Base-by-base conservation (phyloP, 2,329 filamentous ascomycete species). In the Sclerotinia minor region DNA sequence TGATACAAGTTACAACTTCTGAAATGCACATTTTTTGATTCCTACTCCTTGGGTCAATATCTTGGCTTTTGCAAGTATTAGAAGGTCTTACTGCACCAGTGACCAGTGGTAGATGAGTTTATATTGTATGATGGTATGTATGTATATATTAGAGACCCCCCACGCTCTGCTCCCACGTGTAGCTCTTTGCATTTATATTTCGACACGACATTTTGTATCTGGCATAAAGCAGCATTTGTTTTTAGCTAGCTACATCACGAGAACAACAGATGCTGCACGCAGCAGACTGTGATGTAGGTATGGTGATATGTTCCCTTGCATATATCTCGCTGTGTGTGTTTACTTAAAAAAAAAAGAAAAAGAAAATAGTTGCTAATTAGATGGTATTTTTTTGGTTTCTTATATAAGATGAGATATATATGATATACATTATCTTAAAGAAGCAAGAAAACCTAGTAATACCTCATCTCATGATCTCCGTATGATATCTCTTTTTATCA, bases 201-300 rank as follows among this genome's bases (percentile, higher is more conserved):
- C 21, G n/a, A 65, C 52, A 65, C 53, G 15, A 29, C 53, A 65
- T 26, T 26, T 26, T 26, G n/a, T 63, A 9, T 50, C 26, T 61
- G 44, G 26, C 55, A 44, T 61, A 67, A 67, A 67, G 65, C 65
- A 67, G 65, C 65, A 63, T 61, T 29, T 19, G 53, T 17, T n/a
- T 53, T n/a, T n/a, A n/a, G n/a, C n/a, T 57, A 60, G 17, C 24
- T 64, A 21, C 54, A 63, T 67, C 55, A 67, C 65, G 65, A 67
- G 65, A 67, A 67, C 65, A 52, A 44, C 55, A 67, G 65, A 67
- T 67, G 47, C 65, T 66, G 65, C 65, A 63, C n/a, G 21, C 47
- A 61, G 35, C 64, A 66, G 45, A 44, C 53, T 49, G 58, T 26
- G 32, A 59, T 26, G 15, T 29, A 58, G 64, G 29, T 32, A 44